These are phyloP conservation scores for Linnemannia elongata DNA, from an alignment of 192 early-diverging fungal genomes.

Conservation along the genomic window DNA sequence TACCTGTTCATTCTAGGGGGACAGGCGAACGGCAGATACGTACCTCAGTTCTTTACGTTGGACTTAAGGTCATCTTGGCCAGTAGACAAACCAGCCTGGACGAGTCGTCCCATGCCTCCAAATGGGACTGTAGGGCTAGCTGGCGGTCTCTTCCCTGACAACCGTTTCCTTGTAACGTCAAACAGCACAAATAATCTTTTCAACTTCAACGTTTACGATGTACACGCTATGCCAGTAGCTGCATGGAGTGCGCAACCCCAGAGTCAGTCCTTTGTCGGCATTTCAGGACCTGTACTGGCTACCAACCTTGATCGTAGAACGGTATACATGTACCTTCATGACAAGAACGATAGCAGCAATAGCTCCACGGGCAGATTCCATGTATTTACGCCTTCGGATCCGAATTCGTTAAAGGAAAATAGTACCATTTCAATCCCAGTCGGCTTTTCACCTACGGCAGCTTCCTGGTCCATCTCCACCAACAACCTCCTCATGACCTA, in stretches of 20 bases:
- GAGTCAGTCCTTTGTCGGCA: background rate
- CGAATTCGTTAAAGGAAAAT: background rate
- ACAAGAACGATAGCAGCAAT: background rate
- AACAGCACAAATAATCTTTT: background rate
- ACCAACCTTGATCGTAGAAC: background rate
- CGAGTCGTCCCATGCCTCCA: background rate
- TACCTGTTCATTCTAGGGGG: conserved; percentile 20
- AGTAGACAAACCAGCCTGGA: background rate
- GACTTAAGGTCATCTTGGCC: background rate
- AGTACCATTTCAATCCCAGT: too few species aligned
- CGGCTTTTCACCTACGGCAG: background rate
- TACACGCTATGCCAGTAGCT: too few species aligned
- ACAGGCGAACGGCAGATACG: background rate
- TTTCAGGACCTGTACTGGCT: background rate
- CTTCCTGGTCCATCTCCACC: background rate
- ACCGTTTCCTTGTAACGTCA: background rate
- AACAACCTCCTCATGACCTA: background rate
- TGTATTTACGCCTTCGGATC: background rate
- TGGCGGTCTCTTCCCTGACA: background rate
- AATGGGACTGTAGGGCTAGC: background rate
- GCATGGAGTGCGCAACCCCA: too few species aligned
- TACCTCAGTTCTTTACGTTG: background rate
- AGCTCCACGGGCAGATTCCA: background rate
- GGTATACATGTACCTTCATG: background rate
- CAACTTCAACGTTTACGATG: too few species aligned